Evolutionary conservation across 177 flowering plant species (phyloP).

Genomic region (Vitis hybrid): DNA sequence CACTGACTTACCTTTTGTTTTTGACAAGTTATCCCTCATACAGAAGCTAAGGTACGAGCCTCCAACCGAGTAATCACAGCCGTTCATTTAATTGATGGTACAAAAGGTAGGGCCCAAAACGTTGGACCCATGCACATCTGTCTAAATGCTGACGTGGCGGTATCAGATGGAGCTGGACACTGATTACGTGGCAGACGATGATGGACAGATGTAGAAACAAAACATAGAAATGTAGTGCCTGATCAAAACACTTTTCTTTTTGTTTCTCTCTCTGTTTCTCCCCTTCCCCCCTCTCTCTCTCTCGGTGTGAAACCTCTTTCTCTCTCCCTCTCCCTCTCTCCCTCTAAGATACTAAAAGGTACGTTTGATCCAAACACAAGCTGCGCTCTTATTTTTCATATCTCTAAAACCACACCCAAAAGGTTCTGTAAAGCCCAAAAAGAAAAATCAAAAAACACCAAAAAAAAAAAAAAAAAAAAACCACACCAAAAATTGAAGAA

Average conservation of each 20-base stretch:
- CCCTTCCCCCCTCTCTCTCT: slow-evolving; percentile 10
- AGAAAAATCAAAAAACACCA: no score
- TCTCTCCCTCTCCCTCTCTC: slow-evolving; percentile 14
- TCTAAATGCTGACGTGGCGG: not conserved
- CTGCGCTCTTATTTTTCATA: no score
- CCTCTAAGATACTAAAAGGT: slow-evolving; percentile 29
- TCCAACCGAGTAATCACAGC: not conserved
- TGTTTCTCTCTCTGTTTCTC: slow-evolving; percentile 6
- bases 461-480: no score
- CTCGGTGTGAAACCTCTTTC: not conserved
- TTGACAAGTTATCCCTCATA: not conserved
- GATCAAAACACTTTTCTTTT: not conserved
- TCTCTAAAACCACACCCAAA: no score
- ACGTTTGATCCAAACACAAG: slow-evolving; percentile 26
- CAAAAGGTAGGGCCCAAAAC: no score
- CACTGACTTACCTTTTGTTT: not conserved
- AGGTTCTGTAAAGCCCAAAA: no score
- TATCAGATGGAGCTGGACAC: not conserved
- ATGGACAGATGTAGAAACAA: slow-evolving; percentile 8
- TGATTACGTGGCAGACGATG: not conserved
- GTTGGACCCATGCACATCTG: not conserved
- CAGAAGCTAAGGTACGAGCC: slow-evolving; percentile 5
- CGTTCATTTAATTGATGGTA: not conserved
- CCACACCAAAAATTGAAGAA: no score
- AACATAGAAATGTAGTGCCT: no score